Evolutionary conservation across 257 asterid species (phyloP).

Genomic region (Salvia splendens): DNA sequence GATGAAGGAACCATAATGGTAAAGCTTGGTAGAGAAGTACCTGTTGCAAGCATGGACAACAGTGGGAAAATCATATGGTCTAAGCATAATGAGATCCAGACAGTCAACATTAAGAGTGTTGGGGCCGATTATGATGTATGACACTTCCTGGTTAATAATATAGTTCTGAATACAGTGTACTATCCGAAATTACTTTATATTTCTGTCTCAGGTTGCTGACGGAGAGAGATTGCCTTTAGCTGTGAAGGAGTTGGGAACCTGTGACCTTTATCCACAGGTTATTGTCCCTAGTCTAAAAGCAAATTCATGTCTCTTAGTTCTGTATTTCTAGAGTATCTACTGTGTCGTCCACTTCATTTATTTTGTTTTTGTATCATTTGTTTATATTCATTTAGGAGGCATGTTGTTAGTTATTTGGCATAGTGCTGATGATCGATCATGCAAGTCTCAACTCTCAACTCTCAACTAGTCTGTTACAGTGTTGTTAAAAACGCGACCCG

Average conservation of each 20-base stretch:
- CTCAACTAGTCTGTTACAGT: too few species aligned
- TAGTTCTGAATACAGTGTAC: slow-evolving; percentile 22
- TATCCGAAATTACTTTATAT: slow-evolving; percentile 24
- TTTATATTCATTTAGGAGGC: slow-evolving; percentile 13
- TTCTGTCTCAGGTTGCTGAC: slow-evolving; percentile 68
- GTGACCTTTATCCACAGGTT: slow-evolving; percentile 99
- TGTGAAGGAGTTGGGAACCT: slow-evolving; percentile 92
- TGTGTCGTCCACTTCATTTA: slow-evolving; percentile 3
- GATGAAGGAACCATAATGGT: slow-evolving; percentile 99
- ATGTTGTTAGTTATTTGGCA: slow-evolving; percentile 3
- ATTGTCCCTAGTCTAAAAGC: slow-evolving; percentile 32
- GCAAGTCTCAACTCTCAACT: background rate
- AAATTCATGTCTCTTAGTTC: slow-evolving; percentile 18
- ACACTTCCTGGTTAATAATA: background rate
- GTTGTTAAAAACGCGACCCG: too few species aligned
- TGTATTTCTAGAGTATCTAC: slow-evolving; percentile 5
- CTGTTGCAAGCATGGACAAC: slow-evolving; percentile 95
- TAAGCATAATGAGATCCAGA: slow-evolving; percentile 96
- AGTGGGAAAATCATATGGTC: slow-evolving; percentile 98
- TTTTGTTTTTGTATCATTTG: background rate
- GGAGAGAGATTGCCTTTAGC: slow-evolving; percentile 97
- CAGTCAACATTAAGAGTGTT: slow-evolving; percentile 89
- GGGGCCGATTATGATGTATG: slow-evolving; percentile 88
- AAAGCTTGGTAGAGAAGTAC: slow-evolving; percentile 96
- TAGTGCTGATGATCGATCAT: background rate